Percentiles rank a stretch among this genome's conserved stretches.
phyloP scores from a whole-genome alignment of 352 stramenopile species.

The Phytophthora pisi region DNA sequence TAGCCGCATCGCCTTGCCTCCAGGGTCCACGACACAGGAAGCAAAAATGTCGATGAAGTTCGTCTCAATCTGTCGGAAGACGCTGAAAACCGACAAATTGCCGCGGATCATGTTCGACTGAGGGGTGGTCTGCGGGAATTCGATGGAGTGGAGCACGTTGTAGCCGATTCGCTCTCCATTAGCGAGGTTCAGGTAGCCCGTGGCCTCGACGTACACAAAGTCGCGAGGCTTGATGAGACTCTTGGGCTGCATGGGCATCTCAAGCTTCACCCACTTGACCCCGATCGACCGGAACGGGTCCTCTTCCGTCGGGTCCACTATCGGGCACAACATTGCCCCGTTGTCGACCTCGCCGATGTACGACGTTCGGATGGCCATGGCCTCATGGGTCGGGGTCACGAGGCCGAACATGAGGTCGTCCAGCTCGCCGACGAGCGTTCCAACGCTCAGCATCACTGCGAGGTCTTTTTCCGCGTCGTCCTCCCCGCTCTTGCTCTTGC shows the following conservation, averaged over 20 bases:
- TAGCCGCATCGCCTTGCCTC: neutral
- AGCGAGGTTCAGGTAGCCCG: neutral
- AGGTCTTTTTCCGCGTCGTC: neutral
- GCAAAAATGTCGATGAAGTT: neutral
- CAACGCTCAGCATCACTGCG: constrained; percentile 7
- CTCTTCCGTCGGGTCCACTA: neutral
- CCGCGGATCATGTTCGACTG: neutral
- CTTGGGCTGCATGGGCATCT: neutral
- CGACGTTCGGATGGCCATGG: neutral
- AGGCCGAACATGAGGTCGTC: neutral
- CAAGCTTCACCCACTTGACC: neutral
- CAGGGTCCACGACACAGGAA: neutral
- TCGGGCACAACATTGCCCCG: neutral
- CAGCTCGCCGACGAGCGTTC: neutral
- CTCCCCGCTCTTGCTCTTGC: neutral
- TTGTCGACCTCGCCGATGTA: neutral
- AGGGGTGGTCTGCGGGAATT: neutral
- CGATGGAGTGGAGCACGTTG: constrained; percentile 1
- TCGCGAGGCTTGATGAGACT: neutral
- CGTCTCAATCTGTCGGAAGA: neutral
- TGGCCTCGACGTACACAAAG: constrained; percentile 1
- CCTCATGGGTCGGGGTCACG: neutral
- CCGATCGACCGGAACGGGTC: neutral
- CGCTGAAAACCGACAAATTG: neutral
- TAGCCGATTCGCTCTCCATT: neutral